Conservation (phyloP, 2,329 filamentous ascomycete species). For the Ceratocystis ficicola region DNA sequence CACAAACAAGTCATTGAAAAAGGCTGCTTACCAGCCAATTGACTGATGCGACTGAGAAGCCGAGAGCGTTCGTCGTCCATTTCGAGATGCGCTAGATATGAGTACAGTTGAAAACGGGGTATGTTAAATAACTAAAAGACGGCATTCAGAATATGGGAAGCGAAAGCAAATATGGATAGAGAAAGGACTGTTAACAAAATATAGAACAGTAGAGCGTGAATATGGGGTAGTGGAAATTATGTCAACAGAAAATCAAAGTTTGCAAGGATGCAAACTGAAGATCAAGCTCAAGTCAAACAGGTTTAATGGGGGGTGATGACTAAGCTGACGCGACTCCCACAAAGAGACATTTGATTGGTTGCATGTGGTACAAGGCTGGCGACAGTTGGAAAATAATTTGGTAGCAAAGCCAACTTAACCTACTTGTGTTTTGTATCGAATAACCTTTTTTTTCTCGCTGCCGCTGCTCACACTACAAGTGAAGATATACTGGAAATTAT, state of each 20-base stretch:
- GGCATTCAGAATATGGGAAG: neutral
- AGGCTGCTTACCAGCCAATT: slow-evolving; percentile 35
- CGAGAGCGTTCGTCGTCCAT: slow-evolving; percentile 37
- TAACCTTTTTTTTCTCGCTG: neutral
- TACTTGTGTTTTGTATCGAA: neutral
- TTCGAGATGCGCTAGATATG: slow-evolving; percentile 29
- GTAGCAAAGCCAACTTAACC: neutral
- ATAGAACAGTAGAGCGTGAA: neutral
- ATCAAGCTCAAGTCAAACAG: neutral
- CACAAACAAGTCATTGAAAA: slow-evolving; percentile 12
- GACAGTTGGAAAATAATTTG: neutral
- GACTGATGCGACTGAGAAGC: slow-evolving; percentile 42
- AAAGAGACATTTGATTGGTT: neutral
- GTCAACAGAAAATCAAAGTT: slow-evolving; percentile 5
- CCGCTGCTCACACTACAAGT: neutral
- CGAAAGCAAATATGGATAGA: neutral
- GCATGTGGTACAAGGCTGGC: slow-evolving; percentile 2
- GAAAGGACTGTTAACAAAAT: neutral
- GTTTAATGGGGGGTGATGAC: neutral
- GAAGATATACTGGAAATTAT: too few species aligned
- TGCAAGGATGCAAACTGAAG: slow-evolving; percentile 1
- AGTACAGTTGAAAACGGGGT: neutral
- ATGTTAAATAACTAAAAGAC: neutral
- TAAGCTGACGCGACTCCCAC: neutral
- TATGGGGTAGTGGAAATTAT: neutral